Evolutionary conservation across 2,329 filamentous ascomycete species (phyloP), one percentile per base, ranked within the genome.

Genomic region (Pseudogymnoascus sp.): DNA sequence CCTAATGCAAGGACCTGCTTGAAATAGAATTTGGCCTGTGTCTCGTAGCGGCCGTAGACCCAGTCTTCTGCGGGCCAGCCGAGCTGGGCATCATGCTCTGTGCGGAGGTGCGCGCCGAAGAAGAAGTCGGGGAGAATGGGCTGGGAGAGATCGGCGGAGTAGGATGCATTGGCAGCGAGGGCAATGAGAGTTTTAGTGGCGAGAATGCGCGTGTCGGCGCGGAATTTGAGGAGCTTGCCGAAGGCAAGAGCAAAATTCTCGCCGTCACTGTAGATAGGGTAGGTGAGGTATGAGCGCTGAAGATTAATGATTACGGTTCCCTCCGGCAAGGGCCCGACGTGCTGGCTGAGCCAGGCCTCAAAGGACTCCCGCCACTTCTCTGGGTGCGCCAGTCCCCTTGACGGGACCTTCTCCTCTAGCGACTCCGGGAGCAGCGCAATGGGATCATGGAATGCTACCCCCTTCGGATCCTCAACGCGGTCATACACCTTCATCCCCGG

Each of bases 291-390:
- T 19, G 68, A 68, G 15, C 67, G 59, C 31, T 64, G 65, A 9
- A 70, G 65, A 7, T 66, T 60, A 26, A 71, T 50, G 11, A 68
- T 50, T 7, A 67, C 50, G 2, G 67, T 68, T 23, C 59, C 33
- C 59, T 60, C 33, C 63, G 65, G 59, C 74, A 71, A 7, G 93
- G 97, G 72, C 83, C 97, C 9, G 91, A 93, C 68, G 91, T 97
- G 19, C 81, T 97, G 61, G 96, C 91, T 0, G 84, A 89, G 63
- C 93, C 93, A 0, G 86, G 84, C 67, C 86, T 97, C 62, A 83
- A 84, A 69, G 21, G 64, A 56, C 4, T 53, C 64, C 9, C 67
- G 61, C 71, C 70, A 72, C 19, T 64, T 38, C 31, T 68, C 67
- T 15, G 70, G 70, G 37, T 67, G 38, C 17, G 11, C 38, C 2